Evolutionary conservation across 2,329 filamentous ascomycete species (phyloP).

Genomic region (Pseudopithomyces chartarum): DNA sequence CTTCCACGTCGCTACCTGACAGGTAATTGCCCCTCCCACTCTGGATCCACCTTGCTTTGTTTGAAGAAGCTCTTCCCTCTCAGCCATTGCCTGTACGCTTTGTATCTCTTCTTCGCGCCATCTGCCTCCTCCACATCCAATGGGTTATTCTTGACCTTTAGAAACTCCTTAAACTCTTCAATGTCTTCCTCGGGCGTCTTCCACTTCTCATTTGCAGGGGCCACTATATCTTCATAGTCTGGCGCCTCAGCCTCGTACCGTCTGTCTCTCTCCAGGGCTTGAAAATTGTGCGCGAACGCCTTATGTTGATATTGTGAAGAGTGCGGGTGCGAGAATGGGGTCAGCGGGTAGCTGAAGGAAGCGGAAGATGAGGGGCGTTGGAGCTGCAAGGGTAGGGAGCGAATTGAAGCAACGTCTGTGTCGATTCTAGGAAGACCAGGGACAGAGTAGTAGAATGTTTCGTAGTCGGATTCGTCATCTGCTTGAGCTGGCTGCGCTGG

Average conservation of each 20-base stretch:
- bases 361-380: constrained; percentile 27
- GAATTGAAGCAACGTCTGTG: constrained; percentile 31
- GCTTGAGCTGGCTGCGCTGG: constrained; percentile 16
- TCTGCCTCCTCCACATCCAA: constrained; percentile 89
- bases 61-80: constrained; percentile 95
- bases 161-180: constrained; percentile 75
- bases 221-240: neutral
- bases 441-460: constrained; percentile 16
- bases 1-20: constrained; percentile 23
- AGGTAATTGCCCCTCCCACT: constrained; percentile 47
- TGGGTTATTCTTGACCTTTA: constrained; percentile 79
- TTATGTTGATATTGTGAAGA: neutral
- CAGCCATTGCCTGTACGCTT: constrained; percentile 94
- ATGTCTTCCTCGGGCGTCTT: constrained; percentile 67
- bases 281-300: constrained; percentile 7
- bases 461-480: constrained; percentile 18
- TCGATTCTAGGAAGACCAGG: constrained; percentile 20
- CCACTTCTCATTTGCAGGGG: constrained; percentile 41
- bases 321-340: constrained; percentile 38
- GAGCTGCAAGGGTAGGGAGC: constrained; percentile 21
- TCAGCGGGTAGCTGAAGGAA: constrained; percentile 19
- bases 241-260: constrained; percentile 6
- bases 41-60: constrained; percentile 66
- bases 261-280: constrained; percentile 21
- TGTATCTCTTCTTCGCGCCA: constrained; percentile 89